Conservation (phyloP, 2,329 filamentous ascomycete species). For the Tolypocladium sp. region DNA sequence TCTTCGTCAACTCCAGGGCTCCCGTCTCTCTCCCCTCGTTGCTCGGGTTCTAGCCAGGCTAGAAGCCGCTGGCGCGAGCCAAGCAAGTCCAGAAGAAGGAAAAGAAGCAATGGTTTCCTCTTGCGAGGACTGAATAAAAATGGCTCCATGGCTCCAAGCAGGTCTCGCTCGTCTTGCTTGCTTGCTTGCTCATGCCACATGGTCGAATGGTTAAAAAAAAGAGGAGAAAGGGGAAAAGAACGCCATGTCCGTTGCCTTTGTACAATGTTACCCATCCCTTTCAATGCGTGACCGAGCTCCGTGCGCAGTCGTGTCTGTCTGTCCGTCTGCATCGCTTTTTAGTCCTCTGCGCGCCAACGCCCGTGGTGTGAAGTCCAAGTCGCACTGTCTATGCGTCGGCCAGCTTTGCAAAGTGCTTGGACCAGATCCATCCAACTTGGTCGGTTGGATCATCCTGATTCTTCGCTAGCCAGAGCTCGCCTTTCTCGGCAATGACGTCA, state of each 20-base stretch:
- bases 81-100: neutral
- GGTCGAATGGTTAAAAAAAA: slow-evolving; percentile 3
- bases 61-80: neutral
- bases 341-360: neutral
- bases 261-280: neutral
- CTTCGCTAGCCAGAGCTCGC: slow-evolving; percentile 92
- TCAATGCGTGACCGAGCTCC: neutral
- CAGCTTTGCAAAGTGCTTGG: slow-evolving; percentile 82
- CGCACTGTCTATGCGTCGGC: slow-evolving; percentile 34
- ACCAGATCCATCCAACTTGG: slow-evolving; percentile 96
- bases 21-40: neutral
- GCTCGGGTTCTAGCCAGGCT: neutral
- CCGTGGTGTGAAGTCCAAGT: neutral
- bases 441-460: slow-evolving; percentile 84
- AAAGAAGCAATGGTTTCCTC: neutral
- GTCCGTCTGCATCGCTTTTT: neutral
- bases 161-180: neutral
- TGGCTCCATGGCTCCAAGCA: neutral
- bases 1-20: neutral
- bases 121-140: neutral
- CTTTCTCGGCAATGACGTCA: slow-evolving; percentile 90
- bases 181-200: neutral
- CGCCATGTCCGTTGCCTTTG: neutral
- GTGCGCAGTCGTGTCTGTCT: neutral
- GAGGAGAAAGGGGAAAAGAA: slow-evolving; percentile 5